A percentile compares a stretch with the other conserved stretches of the same genome.
These are phyloP conservation scores for Syzygium syzygioides DNA, from an alignment of 441 rosid species.

Conservation along the genomic window DNA sequence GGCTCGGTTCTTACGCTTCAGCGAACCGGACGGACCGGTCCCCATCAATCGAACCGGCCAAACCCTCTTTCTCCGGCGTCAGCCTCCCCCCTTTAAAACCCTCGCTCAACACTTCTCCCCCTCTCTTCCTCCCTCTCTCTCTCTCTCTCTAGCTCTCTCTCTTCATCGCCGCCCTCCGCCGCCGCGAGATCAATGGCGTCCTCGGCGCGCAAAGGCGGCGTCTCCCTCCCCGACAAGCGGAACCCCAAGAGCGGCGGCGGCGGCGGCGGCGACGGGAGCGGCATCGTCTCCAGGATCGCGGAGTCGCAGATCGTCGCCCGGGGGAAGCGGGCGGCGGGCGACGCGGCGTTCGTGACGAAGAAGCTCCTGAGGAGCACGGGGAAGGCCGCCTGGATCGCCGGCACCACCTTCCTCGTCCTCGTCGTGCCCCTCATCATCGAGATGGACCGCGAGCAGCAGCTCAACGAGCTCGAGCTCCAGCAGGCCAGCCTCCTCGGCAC, in stretches of 20 bases:
- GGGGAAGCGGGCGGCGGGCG: conserved; percentile 48
- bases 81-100: background rate
- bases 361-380: conserved; percentile 77
- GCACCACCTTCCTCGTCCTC: conserved; percentile 70
- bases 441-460: conserved; percentile 80
- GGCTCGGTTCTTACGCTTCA: background rate
- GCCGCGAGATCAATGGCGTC: conserved; percentile 14
- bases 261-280: background rate
- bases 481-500: conserved; percentile 77
- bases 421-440: conserved; percentile 70
- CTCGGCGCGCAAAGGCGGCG: conserved; percentile 7
- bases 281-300: conserved; percentile 30
- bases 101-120: background rate
- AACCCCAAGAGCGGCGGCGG: background rate
- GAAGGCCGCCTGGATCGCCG: conserved; percentile 86
- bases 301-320: conserved; percentile 43
- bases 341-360: conserved; percentile 49
- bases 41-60: background rate
- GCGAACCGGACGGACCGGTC: background rate
- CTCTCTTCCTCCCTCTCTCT: background rate
- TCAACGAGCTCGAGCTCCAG: conserved; percentile 73
- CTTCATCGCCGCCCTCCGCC: conserved; percentile 20
- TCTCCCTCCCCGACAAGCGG: conserved; percentile 16
- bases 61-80: background rate
- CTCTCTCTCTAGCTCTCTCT: background rate